Evolutionary conservation across 805 yeast species (phyloP), one percentile per base, ranked within the genome.

Genomic region (Sporopachydermia lactativora): DNA sequence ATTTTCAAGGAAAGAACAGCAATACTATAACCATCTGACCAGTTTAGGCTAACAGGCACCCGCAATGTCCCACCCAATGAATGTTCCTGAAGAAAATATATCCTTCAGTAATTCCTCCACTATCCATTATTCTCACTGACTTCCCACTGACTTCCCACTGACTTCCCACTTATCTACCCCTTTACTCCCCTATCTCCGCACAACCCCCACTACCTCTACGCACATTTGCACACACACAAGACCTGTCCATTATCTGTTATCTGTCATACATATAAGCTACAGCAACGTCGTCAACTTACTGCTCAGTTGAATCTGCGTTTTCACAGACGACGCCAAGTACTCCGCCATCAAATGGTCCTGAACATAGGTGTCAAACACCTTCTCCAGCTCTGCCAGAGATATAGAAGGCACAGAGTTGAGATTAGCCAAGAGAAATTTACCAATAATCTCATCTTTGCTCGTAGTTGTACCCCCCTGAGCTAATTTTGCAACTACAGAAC

Each of bases 281-380:
- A 67, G 62, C 43, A 69, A 56, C 28, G 79, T 74, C 38, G 84
- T 77, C 52, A 83, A 69, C 57, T 81, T 75, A 38, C 85, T 76
- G 52, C 85, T 75, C 53, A 81, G 67, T 57, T 81, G 88, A 47
- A 83, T 70, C 64, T 85, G 95, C 47, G 85, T 81, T 64, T 81
- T 82, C 51, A 85, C 76, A 42, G 92, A 81, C 49, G 79, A 75
- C 43, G 94, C 79, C 60, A 85, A 69, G 55, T 79, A 81, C 55
- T 82, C 89, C 47, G 85, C 71, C 75, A 84, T 73, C 45, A 81
- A 67, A 36, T 84, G 76, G 52, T 85, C 95, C 58, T 82, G 85
- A 55, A 78, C 66, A 57, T 82, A 86, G 31, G 72, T 68, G 54
- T 73, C 75, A 67, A 83, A 75, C 46, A 76, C 68, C 47, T 66